Evolutionary conservation across 2,329 filamentous ascomycete species (phyloP), one percentile per base, ranked within the genome.

Genomic region (Aspergillus sclerotialis): DNA sequence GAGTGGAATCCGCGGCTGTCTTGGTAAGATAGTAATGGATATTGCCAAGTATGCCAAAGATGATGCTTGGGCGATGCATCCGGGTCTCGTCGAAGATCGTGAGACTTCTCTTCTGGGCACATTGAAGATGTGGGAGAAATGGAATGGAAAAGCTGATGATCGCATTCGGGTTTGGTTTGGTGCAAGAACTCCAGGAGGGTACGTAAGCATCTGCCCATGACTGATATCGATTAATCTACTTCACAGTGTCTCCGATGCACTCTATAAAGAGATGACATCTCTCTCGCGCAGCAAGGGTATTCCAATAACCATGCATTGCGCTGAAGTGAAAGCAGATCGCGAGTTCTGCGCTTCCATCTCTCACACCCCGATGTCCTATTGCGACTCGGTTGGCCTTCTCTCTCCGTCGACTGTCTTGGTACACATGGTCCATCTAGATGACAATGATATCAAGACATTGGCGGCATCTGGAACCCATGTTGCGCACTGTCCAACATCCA

Each of bases 351-450:
- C 33, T 9, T 43, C 55, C 0, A 37, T 52, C 5, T 40, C 38
- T 1, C 51, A 56, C 32, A 64, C 60, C 1, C 68, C 69, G 3
- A 65, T 68, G 57, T 58, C 64, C 7, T 72, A 64, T 57, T 56
- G 52, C 32, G 38, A 46, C 9, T 50, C 45, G 2, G 52, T 55
- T 1, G 56, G 58, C 11, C 46, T 68, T n/a, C 54, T 62, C 5
- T 61, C 61, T 8, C 55, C 55, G 1, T 55, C 58, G 11, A 72
- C 66, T 0, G 69, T 73, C 0, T 59, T 74, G 1, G 70, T 65
- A 1, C 70, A 73, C 45, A 72, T 73, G 68, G 67, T 70, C 2
- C 67, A 73, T 43, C 53, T 72, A 4, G 66, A 72, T 40, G 59
- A 58, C 28, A 52, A 46, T 2, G 68, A 71, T 38, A 53, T 69